Evolutionary conservation across 2,329 filamentous ascomycete species (phyloP).

Genomic region (Zymoseptoria passerinii): DNA sequence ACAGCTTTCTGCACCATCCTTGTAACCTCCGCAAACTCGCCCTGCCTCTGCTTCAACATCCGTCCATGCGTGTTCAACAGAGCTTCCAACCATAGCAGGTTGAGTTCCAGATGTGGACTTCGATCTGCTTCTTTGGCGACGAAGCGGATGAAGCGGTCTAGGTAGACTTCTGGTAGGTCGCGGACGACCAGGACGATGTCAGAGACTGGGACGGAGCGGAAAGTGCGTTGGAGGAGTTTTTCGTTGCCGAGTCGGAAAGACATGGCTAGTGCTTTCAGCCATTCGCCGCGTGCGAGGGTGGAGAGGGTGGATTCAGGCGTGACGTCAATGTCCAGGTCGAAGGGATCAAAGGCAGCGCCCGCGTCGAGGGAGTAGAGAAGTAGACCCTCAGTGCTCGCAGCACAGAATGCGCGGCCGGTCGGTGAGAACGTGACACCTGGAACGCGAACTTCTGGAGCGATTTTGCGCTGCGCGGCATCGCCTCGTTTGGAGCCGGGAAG

Average conservation of each 20-base stretch:
- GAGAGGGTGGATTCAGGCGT: constrained; percentile 64
- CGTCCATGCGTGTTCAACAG: constrained; percentile 72
- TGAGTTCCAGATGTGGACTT: constrained; percentile 90
- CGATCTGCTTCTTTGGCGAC: constrained; percentile 82
- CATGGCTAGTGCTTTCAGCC: constrained; percentile 91
- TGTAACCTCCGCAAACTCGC: constrained; percentile 74
- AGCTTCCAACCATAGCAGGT: constrained; percentile 83
- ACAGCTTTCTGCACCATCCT: constrained; percentile 75
- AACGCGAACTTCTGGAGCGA: constrained; percentile 74
- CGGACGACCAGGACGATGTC: constrained; percentile 72
- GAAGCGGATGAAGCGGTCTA: constrained; percentile 75
- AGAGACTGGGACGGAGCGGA: constrained; percentile 67
- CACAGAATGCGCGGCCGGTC: constrained; percentile 83
- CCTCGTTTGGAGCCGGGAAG: constrained; percentile 83
- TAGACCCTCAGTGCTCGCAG: constrained; percentile 86
- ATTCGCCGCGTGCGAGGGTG: constrained; percentile 71
- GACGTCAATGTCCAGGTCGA: constrained; percentile 89
- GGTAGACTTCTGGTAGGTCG: constrained; percentile 74
- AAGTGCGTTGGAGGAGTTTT: constrained; percentile 72
- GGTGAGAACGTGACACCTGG: constrained; percentile 80
- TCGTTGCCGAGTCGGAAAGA: constrained; percentile 89
- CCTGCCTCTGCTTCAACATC: constrained; percentile 73
- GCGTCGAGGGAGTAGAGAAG: constrained; percentile 88
- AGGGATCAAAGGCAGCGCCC: constrained; percentile 81
- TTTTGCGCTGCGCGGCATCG: constrained; percentile 71